Percentiles rank a stretch among this genome's conserved stretches.
Evolutionary conservation across 345 rosid genomes (phyloP).

Genomic region (Citropsis articulata): DNA sequence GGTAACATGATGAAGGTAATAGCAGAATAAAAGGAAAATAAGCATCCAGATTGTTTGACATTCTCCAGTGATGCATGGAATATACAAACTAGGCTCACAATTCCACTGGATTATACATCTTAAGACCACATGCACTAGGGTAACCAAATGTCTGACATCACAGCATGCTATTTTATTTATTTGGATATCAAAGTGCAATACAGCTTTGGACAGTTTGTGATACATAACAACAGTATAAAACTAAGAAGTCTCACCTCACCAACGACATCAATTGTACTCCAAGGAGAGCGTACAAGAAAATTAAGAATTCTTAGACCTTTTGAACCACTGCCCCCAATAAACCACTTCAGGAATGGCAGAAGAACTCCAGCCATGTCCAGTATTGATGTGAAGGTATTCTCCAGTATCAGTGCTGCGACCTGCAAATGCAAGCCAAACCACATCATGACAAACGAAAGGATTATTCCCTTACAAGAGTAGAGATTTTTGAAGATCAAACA

Average conservation of each 20-base stretch:
- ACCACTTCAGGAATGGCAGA: conserved; percentile 90
- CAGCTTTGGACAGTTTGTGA: not conserved
- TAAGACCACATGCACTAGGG: not conserved
- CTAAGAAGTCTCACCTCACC: conserved; percentile 61
- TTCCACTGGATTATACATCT: not conserved
- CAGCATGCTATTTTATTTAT: not conserved
- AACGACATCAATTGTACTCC: conserved; percentile 84
- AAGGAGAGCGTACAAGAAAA: conserved; percentile 94
- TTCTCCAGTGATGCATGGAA: not conserved
- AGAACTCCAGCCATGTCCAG: conserved; percentile 98
- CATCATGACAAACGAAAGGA: not conserved
- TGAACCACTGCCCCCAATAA: conserved; percentile 80
- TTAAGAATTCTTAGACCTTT: conserved; percentile 84
- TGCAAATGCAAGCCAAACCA: conserved; percentile 23
- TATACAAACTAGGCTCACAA: conserved; percentile 5
- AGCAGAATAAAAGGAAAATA: conserved; percentile 1
- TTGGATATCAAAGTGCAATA: not conserved
- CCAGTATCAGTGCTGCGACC: conserved; percentile 86
- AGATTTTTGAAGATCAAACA: not conserved
- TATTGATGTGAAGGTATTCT: conserved; percentile 96
- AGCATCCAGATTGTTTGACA: not conserved
- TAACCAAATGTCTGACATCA: not conserved
- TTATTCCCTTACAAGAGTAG: not conserved
- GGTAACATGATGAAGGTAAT: not conserved
- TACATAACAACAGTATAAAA: conserved; percentile 6